These are phyloP conservation scores for Pyrenochaeta sp. DNA, from an alignment of 2,329 filamentous ascomycete genomes.

Conservation along the genomic window DNA sequence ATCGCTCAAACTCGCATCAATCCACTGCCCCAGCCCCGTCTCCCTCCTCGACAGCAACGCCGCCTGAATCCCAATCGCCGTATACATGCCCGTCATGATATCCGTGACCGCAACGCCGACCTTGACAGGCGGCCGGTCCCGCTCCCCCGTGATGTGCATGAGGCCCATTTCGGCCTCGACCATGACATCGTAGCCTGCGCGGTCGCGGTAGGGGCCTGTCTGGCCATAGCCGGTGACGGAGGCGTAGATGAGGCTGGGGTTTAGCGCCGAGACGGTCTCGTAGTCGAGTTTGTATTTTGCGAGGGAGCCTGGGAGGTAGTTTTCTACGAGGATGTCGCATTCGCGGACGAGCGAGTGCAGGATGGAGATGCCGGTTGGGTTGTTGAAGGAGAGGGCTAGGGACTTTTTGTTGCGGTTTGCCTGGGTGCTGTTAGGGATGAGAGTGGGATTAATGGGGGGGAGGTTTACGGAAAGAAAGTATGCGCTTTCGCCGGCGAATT, in stretches of 20 bases:
- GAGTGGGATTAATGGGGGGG: neutral
- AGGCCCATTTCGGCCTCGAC: slow-evolving; percentile 97
- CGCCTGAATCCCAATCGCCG: slow-evolving; percentile 92
- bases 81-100: slow-evolving; percentile 92
- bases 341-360: slow-evolving; percentile 82
- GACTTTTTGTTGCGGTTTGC: slow-evolving; percentile 98
- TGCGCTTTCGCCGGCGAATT: slow-evolving; percentile 87
- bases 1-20: slow-evolving; percentile 89
- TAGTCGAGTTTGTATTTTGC: slow-evolving; percentile 93
- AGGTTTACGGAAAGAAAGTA: slow-evolving; percentile 82
- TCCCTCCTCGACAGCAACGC: slow-evolving; percentile 77
- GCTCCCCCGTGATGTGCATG: slow-evolving; percentile 95
- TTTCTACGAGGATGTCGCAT: slow-evolving; percentile 93
- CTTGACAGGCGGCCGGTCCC: slow-evolving; percentile 90
- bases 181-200: slow-evolving; percentile 98
- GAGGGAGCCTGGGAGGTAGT: slow-evolving; percentile 87
- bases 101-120: slow-evolving; percentile 98
- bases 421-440: slow-evolving; percentile 54
- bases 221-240: slow-evolving; percentile 97
- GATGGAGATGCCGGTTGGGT: slow-evolving; percentile 80
- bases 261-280: slow-evolving; percentile 76
- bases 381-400: slow-evolving; percentile 86
- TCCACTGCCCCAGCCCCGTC: slow-evolving; percentile 85
- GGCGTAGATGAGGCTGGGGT: slow-evolving; percentile 87
- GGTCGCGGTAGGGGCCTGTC: slow-evolving; percentile 83